Conservation (phyloP, 75 land plant genomes). For the Pinus albicaulis region DNA sequence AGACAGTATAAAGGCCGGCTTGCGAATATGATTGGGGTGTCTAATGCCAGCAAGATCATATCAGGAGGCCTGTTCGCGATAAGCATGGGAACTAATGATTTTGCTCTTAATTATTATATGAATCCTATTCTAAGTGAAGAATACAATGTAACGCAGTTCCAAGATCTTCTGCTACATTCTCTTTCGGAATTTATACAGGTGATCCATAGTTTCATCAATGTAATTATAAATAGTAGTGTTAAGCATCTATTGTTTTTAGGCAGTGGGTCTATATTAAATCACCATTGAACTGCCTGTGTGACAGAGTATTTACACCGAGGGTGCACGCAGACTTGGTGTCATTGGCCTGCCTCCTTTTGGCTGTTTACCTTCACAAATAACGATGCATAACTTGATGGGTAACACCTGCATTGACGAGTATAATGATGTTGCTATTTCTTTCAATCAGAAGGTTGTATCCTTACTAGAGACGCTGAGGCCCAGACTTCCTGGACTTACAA, state of each 20-base stretch:
- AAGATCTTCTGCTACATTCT: slow-evolving; percentile 34
- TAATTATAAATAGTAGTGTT: background rate
- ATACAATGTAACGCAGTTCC: slow-evolving; percentile 44
- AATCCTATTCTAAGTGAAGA: slow-evolving; percentile 46
- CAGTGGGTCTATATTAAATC: too few species aligned
- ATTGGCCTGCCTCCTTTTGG: too few species aligned
- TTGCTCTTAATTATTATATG: slow-evolving; percentile 73
- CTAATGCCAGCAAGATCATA: slow-evolving; percentile 34
- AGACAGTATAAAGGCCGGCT: slow-evolving; percentile 50
- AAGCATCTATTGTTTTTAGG: too few species aligned
- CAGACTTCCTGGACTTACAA: slow-evolving; percentile 4
- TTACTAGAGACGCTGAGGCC: slow-evolving; percentile 6
- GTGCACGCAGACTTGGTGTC: too few species aligned
- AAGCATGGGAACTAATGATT: slow-evolving; percentile 77
- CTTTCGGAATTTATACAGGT: slow-evolving; percentile 39
- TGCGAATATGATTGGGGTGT: slow-evolving; percentile 26
- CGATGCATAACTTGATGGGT: slow-evolving; percentile 23
- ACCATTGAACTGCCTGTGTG: too few species aligned
- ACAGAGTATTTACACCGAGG: too few species aligned
- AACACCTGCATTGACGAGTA: slow-evolving; percentile 21
- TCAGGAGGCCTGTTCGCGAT: slow-evolving; percentile 46
- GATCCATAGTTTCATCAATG: background rate
- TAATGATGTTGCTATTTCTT: slow-evolving; percentile 11
- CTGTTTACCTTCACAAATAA: slow-evolving; percentile 64
- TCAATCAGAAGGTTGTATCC: too few species aligned